These are phyloP conservation scores for Didymella exigua DNA, from an alignment of 2,329 filamentous ascomycete genomes.

Conservation along the genomic window DNA sequence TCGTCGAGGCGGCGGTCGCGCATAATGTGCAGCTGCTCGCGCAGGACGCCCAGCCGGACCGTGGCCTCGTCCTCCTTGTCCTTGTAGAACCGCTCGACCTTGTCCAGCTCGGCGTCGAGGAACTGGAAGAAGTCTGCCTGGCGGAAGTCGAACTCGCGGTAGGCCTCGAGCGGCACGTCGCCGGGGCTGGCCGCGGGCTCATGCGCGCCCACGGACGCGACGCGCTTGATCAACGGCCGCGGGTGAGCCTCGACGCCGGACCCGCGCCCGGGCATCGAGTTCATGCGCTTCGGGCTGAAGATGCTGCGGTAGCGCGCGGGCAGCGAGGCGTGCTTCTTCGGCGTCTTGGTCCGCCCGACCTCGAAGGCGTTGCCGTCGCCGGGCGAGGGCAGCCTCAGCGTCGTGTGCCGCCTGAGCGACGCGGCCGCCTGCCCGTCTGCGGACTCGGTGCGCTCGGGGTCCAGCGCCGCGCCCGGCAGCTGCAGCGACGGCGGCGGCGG, in stretches of 20 bases:
- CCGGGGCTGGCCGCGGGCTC: slow-evolving; percentile 45
- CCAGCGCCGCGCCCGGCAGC: slow-evolving; percentile 67
- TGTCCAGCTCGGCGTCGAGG: slow-evolving; percentile 82
- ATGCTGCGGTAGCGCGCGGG: slow-evolving; percentile 44
- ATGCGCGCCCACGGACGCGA: slow-evolving; percentile 52
- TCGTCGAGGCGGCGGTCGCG: slow-evolving; percentile 80
- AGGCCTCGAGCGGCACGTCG: slow-evolving; percentile 61
- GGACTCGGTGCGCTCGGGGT: slow-evolving; percentile 44
- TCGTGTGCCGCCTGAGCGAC: slow-evolving; percentile 23
- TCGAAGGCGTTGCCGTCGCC: slow-evolving; percentile 50
- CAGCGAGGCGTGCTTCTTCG: slow-evolving; percentile 34
- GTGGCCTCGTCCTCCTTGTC: slow-evolving; percentile 86
- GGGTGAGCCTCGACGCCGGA: slow-evolving; percentile 32
- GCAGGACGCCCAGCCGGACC: slow-evolving; percentile 70
- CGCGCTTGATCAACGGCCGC: slow-evolving; percentile 48
- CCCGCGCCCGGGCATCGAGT: slow-evolving; percentile 46
- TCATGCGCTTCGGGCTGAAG: slow-evolving; percentile 50
- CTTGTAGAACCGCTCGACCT: slow-evolving; percentile 89
- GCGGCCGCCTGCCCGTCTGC: slow-evolving; percentile 22
- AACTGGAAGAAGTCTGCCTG: slow-evolving; percentile 89
- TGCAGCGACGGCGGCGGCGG: slow-evolving; percentile 60
- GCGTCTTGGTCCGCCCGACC: slow-evolving; percentile 50
- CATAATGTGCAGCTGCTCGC: slow-evolving; percentile 92
- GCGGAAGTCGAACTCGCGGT: slow-evolving; percentile 70
- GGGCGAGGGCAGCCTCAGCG: slow-evolving; percentile 26